phyloP scores from a whole-genome alignment of 176 grass and related monocot genomes.

The Secale cereale region DNA sequence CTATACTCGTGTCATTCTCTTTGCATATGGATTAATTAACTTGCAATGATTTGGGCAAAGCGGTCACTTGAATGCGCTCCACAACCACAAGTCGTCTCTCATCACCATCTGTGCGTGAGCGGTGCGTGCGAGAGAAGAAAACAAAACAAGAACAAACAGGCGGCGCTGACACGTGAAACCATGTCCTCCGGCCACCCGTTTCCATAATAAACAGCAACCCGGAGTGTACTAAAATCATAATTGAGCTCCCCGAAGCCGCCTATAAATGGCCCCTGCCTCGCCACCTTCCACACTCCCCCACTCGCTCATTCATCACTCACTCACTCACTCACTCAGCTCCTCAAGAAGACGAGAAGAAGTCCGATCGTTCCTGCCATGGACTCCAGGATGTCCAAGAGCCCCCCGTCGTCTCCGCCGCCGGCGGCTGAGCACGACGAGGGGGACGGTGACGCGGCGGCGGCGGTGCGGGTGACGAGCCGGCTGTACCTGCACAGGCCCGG shows the following conservation, averaged over 20 bases:
- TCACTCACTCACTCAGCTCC: neutral
- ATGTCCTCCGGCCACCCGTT: conserved; percentile 43
- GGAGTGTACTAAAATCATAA: neutral
- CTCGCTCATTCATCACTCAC: neutral
- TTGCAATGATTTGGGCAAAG: neutral
- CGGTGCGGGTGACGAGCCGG: conserved; percentile 34
- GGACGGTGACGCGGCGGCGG: neutral
- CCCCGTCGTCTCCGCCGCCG: neutral
- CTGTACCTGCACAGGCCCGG: conserved; percentile 46
- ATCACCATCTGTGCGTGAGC: neutral
- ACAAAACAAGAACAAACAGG: conserved; percentile 10
- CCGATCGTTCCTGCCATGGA: conserved; percentile 30
- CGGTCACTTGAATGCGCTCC: neutral
- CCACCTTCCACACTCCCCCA: neutral
- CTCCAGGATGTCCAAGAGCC: conserved; percentile 38
- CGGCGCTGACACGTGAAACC: conserved; percentile 42
- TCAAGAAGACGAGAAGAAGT: neutral
- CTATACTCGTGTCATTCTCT: neutral
- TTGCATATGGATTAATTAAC: neutral
- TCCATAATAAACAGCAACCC: neutral
- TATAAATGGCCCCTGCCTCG: conserved; percentile 17
- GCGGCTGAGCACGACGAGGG: neutral
- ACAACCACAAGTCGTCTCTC: neutral
- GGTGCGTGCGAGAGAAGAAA: neutral
- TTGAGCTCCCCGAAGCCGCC: neutral